Percentiles rank a stretch among this genome's conserved stretches.
Conservation (phyloP, 148 eudicot species). For the Talinum fruticosum region DNA sequence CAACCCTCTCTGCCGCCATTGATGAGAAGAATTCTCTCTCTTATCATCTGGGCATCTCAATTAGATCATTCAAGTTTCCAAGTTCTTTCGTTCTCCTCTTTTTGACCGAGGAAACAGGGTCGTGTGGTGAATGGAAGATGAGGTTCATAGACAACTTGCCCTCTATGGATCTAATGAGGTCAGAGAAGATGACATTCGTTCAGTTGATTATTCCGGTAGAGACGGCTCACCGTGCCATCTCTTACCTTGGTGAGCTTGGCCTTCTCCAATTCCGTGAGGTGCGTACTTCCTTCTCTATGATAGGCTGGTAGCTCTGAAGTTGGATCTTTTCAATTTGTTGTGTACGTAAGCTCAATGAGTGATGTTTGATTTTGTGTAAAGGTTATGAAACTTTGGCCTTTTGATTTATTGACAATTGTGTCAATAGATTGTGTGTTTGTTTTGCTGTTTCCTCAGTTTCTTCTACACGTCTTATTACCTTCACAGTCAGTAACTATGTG, state of each 20-base stretch:
- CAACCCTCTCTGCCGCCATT: neutral
- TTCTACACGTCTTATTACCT: neutral
- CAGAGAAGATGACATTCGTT: conserved; percentile 87
- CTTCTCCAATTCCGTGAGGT: conserved; percentile 96
- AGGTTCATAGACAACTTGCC: conserved; percentile 67
- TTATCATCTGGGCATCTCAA: neutral
- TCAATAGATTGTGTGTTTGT: neutral
- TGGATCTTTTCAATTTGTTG: neutral
- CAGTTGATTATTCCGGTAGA: conserved; percentile 91
- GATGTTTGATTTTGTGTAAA: neutral
- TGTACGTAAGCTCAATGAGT: neutral
- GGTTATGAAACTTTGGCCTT: neutral
- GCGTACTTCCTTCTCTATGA: conserved; percentile 19
- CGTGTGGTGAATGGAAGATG: conserved; percentile 49
- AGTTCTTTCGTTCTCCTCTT: too few relatives aligned
- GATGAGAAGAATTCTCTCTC: neutral
- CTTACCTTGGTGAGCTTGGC: conserved; percentile 90
- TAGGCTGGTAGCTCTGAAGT: neutral
- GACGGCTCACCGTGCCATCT: conserved; percentile 91
- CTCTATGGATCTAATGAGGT: conserved; percentile 94
- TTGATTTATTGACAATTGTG: neutral
- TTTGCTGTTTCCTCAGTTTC: neutral
- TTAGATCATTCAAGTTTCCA: neutral
- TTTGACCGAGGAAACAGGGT: neutral
- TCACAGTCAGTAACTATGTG: too few relatives aligned